phyloP scores from a whole-genome alignment of 2,329 filamentous ascomycete genomes.

The Lojkania enalia region DNA sequence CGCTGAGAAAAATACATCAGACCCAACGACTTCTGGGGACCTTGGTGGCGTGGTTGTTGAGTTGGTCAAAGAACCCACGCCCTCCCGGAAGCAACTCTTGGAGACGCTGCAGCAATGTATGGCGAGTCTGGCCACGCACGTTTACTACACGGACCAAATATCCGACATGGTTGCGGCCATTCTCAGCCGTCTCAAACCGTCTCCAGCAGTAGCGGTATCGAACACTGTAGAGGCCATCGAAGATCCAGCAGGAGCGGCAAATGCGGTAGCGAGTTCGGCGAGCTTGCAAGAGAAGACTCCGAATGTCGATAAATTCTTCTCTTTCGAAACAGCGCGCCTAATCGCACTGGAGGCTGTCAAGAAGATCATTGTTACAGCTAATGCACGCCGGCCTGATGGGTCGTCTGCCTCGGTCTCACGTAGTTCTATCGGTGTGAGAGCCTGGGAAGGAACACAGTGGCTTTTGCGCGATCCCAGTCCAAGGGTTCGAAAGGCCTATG shows the following conservation, averaged over 20 bases:
- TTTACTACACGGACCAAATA: constrained; percentile 96
- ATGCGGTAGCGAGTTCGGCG: constrained; percentile 52
- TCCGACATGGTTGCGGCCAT: constrained; percentile 90
- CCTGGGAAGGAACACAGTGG: constrained; percentile 98
- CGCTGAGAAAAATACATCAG: constrained; percentile 25
- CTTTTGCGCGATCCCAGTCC: constrained; percentile 78
- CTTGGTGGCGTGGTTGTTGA: constrained; percentile 42
- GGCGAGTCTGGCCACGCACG: constrained; percentile 87
- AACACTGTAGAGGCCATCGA: constrained; percentile 54
- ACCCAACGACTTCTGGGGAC: constrained; percentile 22
- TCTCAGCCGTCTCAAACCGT: constrained; percentile 74
- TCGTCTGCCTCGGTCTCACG: constrained; percentile 63
- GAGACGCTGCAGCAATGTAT: constrained; percentile 77
- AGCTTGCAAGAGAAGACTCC: constrained; percentile 57
- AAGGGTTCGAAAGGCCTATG: constrained; percentile 80
- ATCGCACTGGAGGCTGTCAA: constrained; percentile 79
- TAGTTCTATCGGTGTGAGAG: constrained; percentile 74
- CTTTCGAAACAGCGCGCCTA: constrained; percentile 62
- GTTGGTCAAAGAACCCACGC: constrained; percentile 53
- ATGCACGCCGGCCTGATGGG: constrained; percentile 52
- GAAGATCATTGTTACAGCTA: constrained; percentile 79
- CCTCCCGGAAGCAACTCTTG: constrained; percentile 65
- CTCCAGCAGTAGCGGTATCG: constrained; percentile 49
- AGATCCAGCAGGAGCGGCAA: constrained; percentile 54
- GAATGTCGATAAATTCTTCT: constrained; percentile 62